Evolutionary conservation across 345 rosid genomes (phyloP).

Genomic region (Brassica cretica): DNA sequence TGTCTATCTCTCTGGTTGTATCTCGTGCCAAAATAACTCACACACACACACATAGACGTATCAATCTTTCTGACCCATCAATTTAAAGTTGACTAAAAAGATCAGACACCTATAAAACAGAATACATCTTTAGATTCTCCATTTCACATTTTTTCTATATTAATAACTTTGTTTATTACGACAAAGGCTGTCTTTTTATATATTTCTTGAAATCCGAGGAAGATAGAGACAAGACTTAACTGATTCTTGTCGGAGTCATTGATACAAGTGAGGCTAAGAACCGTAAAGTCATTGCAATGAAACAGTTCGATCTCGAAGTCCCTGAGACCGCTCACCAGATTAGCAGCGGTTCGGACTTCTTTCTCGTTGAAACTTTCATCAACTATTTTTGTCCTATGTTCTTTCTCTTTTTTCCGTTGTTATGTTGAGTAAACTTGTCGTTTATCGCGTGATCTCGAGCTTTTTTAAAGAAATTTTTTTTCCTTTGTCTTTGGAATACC

Average conservation of each 20-base stretch:
- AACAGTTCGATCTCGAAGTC: conserved; percentile 40
- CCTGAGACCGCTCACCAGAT: conserved; percentile 92
- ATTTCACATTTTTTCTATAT: conserved; percentile 17
- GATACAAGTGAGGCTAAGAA: conserved; percentile 22
- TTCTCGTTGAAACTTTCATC: not conserved
- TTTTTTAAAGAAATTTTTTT: conserved; percentile 3
- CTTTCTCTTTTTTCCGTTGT: not conserved
- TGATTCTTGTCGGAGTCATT: conserved; percentile 34
- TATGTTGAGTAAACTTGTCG: conserved; percentile 17
- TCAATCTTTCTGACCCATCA: conserved; percentile 21
- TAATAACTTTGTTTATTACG: conserved; percentile 1
- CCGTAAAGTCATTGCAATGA: conserved; percentile 40
- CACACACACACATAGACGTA: conserved; percentile 21
- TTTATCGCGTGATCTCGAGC: conserved; percentile 22
- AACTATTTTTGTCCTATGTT: not conserved
- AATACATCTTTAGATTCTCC: conserved; percentile 23
- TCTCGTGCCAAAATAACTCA: conserved; percentile 21
- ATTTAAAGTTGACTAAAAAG: conserved; percentile 19
- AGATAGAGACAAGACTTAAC: not conserved
- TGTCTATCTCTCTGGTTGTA: conserved; percentile 18
- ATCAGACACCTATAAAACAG: conserved; percentile 2
- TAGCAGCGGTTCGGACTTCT: conserved; percentile 56
- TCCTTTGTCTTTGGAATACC: not conserved
- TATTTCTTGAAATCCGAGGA: conserved; percentile 1
- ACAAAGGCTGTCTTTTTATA: conserved; percentile 31